Evolutionary conservation across 441 rosid genomes (phyloP), one percentile per base, ranked within the genome.

Genomic region (Eruca vesicaria): DNA sequence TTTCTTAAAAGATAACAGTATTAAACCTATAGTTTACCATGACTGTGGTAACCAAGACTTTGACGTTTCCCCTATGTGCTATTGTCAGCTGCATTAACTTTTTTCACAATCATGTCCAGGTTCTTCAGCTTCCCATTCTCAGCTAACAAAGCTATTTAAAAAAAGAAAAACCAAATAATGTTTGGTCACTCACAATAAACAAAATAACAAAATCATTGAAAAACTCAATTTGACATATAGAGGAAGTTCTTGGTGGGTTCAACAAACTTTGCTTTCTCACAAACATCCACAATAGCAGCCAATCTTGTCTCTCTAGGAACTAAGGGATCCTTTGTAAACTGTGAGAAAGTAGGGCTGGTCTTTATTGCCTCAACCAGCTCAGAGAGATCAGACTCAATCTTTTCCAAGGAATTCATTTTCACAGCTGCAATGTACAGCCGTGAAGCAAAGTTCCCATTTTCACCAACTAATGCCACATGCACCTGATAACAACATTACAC

Each of bases 381-480:
- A 71, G 85, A 78, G 76, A 94, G 77, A 56, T 94, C 97, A 14
- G 92, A 28, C 81, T 90, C 95, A 57, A 92, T 91, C 77, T 84
- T 88, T 58, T 94, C 94, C 79, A 92, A 69, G 23, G 74, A 68
- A 75, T 89, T 92, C 41, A 84, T 71, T 71, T 84, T 89, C 78
- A 81, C 93, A 29, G 95, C 85, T 50, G 90, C 88, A 28, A 89
- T 9, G 84, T 83, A 94, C 53, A 94, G 69, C 71, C 97, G 91
- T 15, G 97, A 83, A 66, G 98, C 95, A 86, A 90, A 94, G 84
- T 90, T 94, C 43, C 97, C 98, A 60, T 88, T 14, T 63, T 89
- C 97, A 55, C 97, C 98, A 68, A 71, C 89, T 72, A 92, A 80
- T 63, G 82, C 84, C 15, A 89, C 3, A 52, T 97, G 98, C 74